Conservation (phyloP, 129 eudicot species). For the Heracleum sosnowskyi region DNA sequence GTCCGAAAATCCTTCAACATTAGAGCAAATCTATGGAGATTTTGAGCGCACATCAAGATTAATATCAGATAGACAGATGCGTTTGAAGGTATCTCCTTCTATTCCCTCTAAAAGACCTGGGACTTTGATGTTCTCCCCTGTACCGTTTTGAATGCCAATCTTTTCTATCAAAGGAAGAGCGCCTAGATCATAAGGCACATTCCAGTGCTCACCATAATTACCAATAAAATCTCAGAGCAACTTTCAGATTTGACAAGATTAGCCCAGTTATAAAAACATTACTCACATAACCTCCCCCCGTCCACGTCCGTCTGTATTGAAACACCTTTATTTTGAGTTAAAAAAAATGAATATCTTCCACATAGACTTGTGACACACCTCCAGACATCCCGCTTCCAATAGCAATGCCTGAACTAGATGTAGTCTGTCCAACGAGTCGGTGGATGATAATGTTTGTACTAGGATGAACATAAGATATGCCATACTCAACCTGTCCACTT, state of each 20-base stretch:
- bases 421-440: constrained; percentile 13
- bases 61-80: constrained; percentile 11
- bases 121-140: neutral
- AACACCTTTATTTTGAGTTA: constrained; percentile 9
- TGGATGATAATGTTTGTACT: constrained; percentile 20
- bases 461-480: constrained; percentile 18
- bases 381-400: constrained; percentile 27
- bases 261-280: constrained; percentile 5
- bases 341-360: constrained; percentile 4
- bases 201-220: constrained; percentile 9
- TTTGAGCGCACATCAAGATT: constrained; percentile 6
- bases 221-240: constrained; percentile 6
- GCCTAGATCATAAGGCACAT: constrained; percentile 5
- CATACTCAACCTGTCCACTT: constrained; percentile 32
- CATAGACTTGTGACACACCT: constrained; percentile 16
- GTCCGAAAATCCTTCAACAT: constrained; percentile 8
- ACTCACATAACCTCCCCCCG: constrained; percentile 10
- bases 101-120: constrained; percentile 10
- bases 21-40: constrained; percentile 2
- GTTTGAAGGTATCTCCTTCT: neutral
- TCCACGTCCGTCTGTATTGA: neutral
- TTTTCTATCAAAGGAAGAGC: constrained; percentile 12
- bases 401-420: constrained; percentile 17
- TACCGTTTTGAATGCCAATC: constrained; percentile 5
- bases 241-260: neutral